Evolutionary conservation across 805 yeast genomes (phyloP), one percentile per base, ranked within the genome.

Genomic region (Ogataea thermomethanolica): DNA sequence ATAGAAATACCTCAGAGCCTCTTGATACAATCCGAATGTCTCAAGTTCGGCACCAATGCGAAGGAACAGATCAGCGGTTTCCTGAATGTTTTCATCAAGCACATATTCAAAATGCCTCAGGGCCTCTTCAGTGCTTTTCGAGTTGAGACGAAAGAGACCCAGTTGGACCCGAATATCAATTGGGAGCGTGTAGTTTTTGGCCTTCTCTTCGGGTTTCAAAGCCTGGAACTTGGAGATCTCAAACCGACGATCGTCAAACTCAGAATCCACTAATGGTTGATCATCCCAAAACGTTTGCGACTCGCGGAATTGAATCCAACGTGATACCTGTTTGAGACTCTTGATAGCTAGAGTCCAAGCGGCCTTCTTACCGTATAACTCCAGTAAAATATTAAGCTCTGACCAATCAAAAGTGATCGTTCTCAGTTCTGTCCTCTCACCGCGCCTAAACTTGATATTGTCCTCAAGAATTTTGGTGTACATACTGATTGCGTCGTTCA

Each of bases 161-260:
- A 93, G 58, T 59, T 93, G 86, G 23, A 79, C 81, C 39, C 98
- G 65, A 20, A 93, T 85, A 65, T 91, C 98, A 33, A 90, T 79
- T 1, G 98, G 98, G 14, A 93, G 62, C 7, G 71, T 61, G 49
- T 62, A 77, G 51, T 70, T 70, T 26, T 63, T 48, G 41, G 66
- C 59, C 4, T 62, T 58, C 40, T 73, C 74, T 33, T 62, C 63
- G 9, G 55, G 56, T 1, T 70, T 51, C 20, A 76, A 48, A 1
- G 68, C 60, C 37, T 67, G 70, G 50, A 59, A 77, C 34, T 66
- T 67, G 8, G 65, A 60, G 49, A 70, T 70, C 31, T 70, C 73
- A 26, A 65, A 61, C 46, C 95, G 66, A 55, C 95, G 71, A 17
- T 70, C 75, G 58, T 91, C 97, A 63, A 83, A 91, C 61, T 91